phyloP scores from a whole-genome alignment of 345 rosid species.

The Limnanthes douglasii region DNA sequence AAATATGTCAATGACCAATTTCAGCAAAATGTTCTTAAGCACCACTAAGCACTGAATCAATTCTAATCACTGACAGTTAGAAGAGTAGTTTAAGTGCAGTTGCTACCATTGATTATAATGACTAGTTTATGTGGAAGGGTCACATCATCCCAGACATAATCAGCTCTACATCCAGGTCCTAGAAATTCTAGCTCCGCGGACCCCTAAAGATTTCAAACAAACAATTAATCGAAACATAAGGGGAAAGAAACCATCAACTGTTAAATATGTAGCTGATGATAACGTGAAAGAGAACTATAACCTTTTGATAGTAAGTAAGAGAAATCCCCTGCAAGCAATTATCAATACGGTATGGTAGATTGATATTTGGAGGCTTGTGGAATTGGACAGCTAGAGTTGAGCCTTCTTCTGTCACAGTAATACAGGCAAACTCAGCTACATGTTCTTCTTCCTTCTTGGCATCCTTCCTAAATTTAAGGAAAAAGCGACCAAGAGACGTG shows the following conservation, averaged over 20 bases:
- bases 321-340: constrained; percentile 48
- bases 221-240: constrained; percentile 2
- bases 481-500: constrained; percentile 73
- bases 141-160: constrained; percentile 89
- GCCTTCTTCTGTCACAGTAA: constrained; percentile 70
- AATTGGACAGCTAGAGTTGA: constrained; percentile 65
- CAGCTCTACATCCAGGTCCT: constrained; percentile 42
- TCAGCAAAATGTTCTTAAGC: constrained; percentile 5
- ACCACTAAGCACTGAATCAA: constrained; percentile 1
- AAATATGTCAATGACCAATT: constrained; percentile 9
- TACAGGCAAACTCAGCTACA: constrained; percentile 48
- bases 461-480: constrained; percentile 66
- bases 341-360: constrained; percentile 80
- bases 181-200: constrained; percentile 71
- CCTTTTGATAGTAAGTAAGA: constrained; percentile 83
- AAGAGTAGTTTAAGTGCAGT: constrained; percentile 3
- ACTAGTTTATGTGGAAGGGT: constrained; percentile 78
- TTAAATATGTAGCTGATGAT: constrained; percentile 4
- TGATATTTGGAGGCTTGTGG: constrained; percentile 52
- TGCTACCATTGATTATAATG: constrained; percentile 57
- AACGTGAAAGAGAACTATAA: constrained; percentile 18
- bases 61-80: constrained; percentile 4
- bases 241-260: constrained; percentile 2
- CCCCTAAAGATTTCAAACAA: constrained; percentile 33
- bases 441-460: constrained; percentile 13